phyloP scores from a whole-genome alignment of 139 green algal species.

The Chlorella sp. region DNA sequence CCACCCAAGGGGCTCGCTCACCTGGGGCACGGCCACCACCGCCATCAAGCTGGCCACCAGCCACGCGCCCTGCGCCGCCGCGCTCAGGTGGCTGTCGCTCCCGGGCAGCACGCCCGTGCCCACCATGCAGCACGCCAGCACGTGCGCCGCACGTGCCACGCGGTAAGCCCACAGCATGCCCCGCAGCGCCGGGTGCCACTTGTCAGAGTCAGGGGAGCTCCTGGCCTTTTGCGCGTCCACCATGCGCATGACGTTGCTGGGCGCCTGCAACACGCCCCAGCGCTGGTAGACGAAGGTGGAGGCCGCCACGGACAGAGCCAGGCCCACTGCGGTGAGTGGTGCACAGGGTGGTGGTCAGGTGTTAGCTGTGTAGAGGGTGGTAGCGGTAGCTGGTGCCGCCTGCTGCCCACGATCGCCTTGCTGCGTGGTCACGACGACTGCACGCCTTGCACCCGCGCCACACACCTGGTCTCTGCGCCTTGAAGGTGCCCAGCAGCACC shows the following conservation, averaged over 20 bases:
- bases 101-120: not conserved
- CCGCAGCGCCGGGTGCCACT: no score
- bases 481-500: not conserved
- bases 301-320: not conserved
- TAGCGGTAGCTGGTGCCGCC: no score
- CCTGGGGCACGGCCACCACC: not conserved
- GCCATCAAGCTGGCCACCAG: not conserved
- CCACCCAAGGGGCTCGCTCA: no score
- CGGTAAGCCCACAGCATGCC: no score
- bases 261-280: not conserved
- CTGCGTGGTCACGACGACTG: no score
- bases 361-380: no score
- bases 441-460: no score
- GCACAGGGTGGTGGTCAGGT: no score
- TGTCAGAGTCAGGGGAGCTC: no score
- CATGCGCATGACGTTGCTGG: not conserved
- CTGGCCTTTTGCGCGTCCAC: not conserved
- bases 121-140: not conserved
- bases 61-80: not conserved
- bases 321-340: not conserved
- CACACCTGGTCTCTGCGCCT: no score
- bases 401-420: no score
- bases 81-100: not conserved
- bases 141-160: not conserved
- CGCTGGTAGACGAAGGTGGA: not conserved